Conservation (phyloP, 2,329 filamentous ascomycete species). For the Ceratocystiopsis brevicomis region DNA sequence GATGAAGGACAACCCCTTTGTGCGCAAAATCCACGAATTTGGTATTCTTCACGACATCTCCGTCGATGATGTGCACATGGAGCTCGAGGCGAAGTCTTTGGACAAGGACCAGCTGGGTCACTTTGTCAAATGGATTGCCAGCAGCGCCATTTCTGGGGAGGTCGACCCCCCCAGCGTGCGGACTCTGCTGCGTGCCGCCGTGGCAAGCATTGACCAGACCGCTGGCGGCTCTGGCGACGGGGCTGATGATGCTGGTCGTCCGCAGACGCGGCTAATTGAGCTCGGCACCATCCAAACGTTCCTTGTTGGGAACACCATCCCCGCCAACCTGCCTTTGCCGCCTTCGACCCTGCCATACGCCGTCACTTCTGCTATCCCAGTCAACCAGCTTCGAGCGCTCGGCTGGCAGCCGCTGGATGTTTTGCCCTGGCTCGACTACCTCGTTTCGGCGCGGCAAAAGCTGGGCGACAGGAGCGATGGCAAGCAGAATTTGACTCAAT, state of each 20-base stretch:
- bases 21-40: slow-evolving; percentile 64
- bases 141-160: slow-evolving; percentile 51
- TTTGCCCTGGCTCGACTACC: slow-evolving; percentile 66
- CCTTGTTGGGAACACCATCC: slow-evolving; percentile 58
- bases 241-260: slow-evolving; percentile 15
- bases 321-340: slow-evolving; percentile 63
- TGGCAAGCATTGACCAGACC: slow-evolving; percentile 44
- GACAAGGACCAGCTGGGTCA: slow-evolving; percentile 58
- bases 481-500: slow-evolving; percentile 50
- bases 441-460: slow-evolving; percentile 48
- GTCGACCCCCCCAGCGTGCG: slow-evolving; percentile 50
- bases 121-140: slow-evolving; percentile 70
- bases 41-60: slow-evolving; percentile 78
- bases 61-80: slow-evolving; percentile 64
- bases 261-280: slow-evolving; percentile 13
- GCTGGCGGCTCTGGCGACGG: slow-evolving; percentile 28
- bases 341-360: slow-evolving; percentile 65
- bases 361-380: slow-evolving; percentile 54
- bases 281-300: slow-evolving; percentile 59
- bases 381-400: slow-evolving; percentile 54
- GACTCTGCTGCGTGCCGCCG: slow-evolving; percentile 58
- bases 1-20: slow-evolving; percentile 54
- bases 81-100: slow-evolving; percentile 67
- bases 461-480: slow-evolving; percentile 23
- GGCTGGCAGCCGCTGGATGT: slow-evolving; percentile 77